Percentiles rank a stretch among this genome's conserved stretches.
phyloP scores from a whole-genome alignment of 2,329 filamentous ascomycete genomes.

The Leptographium wingfieldii region DNA sequence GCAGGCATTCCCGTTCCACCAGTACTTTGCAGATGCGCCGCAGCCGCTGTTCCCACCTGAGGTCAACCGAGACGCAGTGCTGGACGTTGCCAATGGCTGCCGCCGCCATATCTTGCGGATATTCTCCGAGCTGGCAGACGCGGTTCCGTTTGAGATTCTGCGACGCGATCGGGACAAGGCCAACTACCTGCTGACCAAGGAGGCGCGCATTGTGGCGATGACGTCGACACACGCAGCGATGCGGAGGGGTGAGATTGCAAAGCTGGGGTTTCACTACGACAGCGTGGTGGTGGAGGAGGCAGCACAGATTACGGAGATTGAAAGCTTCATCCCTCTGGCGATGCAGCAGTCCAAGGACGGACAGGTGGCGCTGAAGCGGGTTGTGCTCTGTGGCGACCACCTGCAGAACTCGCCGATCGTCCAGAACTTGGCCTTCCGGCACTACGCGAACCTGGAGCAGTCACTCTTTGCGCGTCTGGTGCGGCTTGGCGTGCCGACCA shows the following conservation, averaged over 20 bases:
- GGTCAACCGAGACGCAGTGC: conserved; percentile 48
- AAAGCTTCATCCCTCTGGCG: conserved; percentile 91
- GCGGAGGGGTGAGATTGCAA: conserved; percentile 77
- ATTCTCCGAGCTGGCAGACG: conserved; percentile 84
- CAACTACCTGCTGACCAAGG: conserved; percentile 88
- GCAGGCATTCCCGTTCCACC: conserved; percentile 71
- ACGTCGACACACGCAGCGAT: conserved; percentile 97
- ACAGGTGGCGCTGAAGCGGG: conserved; percentile 65
- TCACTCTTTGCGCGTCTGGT: conserved; percentile 87
- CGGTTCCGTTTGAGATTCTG: conserved; percentile 88
- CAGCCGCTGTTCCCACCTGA: conserved; percentile 67
- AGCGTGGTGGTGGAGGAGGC: conserved; percentile 98
- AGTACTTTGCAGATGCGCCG: conserved; percentile 77
- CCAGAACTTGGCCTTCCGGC: conserved; percentile 84
- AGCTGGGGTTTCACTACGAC: conserved; percentile 92
- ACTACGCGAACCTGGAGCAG: conserved; percentile 93
- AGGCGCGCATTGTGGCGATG: conserved; percentile 98
- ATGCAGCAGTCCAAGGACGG: conserved; percentile 70
- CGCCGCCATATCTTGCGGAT: conserved; percentile 81
- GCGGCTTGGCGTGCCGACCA: conserved; percentile 79
- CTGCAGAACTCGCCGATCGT: conserved; percentile 94
- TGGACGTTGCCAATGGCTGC: conserved; percentile 74
- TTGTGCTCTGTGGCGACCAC: conserved; percentile 90
- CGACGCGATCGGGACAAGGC: conserved; percentile 81
- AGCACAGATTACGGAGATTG: conserved; percentile 93